Evolutionary conservation across 192 early-diverging fungal genomes (phyloP).

Genomic region (Paraglomus brasilianum): DNA sequence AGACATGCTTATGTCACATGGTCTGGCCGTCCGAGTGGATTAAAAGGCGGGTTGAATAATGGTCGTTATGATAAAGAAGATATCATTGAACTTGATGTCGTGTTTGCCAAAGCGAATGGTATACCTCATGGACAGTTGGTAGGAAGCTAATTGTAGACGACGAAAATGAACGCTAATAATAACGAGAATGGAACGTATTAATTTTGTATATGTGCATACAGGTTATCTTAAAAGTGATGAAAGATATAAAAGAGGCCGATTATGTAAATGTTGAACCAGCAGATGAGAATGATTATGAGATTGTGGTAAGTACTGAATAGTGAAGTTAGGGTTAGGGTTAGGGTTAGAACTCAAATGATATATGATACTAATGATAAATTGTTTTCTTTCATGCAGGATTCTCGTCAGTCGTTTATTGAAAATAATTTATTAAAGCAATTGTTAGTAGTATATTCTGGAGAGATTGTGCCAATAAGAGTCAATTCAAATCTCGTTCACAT

Average conservation of each 20-base stretch:
- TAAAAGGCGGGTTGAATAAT: constrained; percentile 15
- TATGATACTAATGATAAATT: not conserved
- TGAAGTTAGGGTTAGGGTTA: not conserved
- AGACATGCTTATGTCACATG: constrained; percentile 60
- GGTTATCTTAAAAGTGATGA: constrained; percentile 62
- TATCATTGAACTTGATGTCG: constrained; percentile 69
- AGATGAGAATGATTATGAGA: constrained; percentile 80
- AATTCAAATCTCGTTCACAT: constrained; percentile 62
- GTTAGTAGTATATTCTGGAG: constrained; percentile 61
- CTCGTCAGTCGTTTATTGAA: constrained; percentile 74
- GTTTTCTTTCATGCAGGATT: constrained; percentile 44
- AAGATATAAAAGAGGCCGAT: constrained; percentile 52
- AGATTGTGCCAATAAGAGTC: constrained; percentile 76
- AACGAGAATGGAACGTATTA: not conserved
- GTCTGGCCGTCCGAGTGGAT: constrained; percentile 54
- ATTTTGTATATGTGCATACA: constrained; percentile 5
- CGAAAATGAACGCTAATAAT: not conserved
- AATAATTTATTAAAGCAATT: constrained; percentile 66
- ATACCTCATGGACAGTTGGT: constrained; percentile 61
- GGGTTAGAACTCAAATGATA: not conserved
- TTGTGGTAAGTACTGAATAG: constrained; percentile 48
- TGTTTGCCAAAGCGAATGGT: constrained; percentile 64
- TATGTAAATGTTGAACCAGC: constrained; percentile 68
- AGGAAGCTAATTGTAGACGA: not conserved
- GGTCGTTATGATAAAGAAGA: constrained; percentile 23